phyloP scores from a whole-genome alignment of 352 stramenopile species.

The Pythium rishiriense region DNA sequence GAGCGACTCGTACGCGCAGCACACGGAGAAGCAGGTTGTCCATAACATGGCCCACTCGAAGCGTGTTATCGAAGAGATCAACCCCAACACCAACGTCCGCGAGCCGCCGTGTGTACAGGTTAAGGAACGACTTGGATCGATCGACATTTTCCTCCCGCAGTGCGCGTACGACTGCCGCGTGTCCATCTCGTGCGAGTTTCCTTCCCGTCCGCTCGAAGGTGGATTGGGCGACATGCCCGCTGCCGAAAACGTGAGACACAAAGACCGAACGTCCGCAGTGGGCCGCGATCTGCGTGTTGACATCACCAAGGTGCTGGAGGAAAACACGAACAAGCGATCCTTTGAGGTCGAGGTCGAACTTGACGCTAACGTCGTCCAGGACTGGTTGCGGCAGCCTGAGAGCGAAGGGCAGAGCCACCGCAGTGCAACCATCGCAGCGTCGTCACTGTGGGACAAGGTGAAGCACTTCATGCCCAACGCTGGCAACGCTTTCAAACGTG shows the following conservation, averaged over 20 bases:
- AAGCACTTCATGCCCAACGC: constrained; percentile 85
- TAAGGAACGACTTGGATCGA: constrained; percentile 78
- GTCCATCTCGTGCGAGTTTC: constrained; percentile 84
- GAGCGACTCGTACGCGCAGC: constrained; percentile 66
- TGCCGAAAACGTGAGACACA: constrained; percentile 73
- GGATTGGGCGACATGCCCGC: constrained; percentile 63
- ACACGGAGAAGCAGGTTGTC: constrained; percentile 79
- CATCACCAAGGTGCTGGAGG: constrained; percentile 78
- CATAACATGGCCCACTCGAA: constrained; percentile 78
- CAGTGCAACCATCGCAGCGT: constrained; percentile 64
- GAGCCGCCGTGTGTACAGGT: constrained; percentile 61
- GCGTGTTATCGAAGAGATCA: constrained; percentile 75
- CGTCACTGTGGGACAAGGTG: constrained; percentile 76
- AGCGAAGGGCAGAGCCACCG: constrained; percentile 74
- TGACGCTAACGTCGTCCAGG: constrained; percentile 58
- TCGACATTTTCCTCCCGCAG: constrained; percentile 87
- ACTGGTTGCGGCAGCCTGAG: constrained; percentile 77
- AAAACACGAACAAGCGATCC: constrained; percentile 64
- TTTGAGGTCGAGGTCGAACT: constrained; percentile 86
- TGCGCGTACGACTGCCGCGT: constrained; percentile 86
- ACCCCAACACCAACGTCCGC: constrained; percentile 54
- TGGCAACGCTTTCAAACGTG: constrained; percentile 74
- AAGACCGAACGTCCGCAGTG: constrained; percentile 77
- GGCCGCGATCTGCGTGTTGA: constrained; percentile 80
- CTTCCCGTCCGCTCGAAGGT: constrained; percentile 49